phyloP scores from a whole-genome alignment of 768 basidiomycete species.

The Amanita pseudoporphyria region DNA sequence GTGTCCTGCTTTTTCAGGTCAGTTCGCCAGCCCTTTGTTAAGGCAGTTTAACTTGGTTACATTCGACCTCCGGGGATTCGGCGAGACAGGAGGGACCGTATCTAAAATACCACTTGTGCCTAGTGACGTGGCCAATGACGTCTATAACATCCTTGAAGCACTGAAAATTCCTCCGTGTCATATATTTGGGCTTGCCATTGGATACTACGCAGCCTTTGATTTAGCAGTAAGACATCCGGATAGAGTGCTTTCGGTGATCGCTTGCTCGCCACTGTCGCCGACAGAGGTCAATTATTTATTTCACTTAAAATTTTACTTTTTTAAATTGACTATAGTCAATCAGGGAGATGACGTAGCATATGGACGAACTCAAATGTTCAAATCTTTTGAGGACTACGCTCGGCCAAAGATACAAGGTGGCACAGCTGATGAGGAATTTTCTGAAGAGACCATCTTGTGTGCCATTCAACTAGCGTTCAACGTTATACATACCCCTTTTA shows the following conservation, averaged over 20 bases:
- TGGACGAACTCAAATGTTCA: conserved; percentile 20
- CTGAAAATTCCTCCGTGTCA: conserved; percentile 24
- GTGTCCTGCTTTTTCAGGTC: conserved; percentile 18
- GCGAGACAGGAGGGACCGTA: conserved; percentile 21
- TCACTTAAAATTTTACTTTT: not conserved
- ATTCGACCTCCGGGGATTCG: conserved; percentile 25
- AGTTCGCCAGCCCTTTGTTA: conserved; percentile 24
- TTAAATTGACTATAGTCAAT: not conserved
- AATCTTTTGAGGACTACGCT: conserved; percentile 13
- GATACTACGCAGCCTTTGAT: conserved; percentile 23
- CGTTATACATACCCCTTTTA: conserved; percentile 3
- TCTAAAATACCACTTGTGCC: conserved; percentile 18
- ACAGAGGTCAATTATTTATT: conserved; percentile 14
- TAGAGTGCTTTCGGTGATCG: conserved; percentile 21
- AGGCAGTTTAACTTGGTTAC: conserved; percentile 29
- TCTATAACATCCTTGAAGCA: conserved; percentile 24
- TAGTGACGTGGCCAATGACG: conserved; percentile 21
- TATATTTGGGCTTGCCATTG: conserved; percentile 27
- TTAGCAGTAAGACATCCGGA: conserved; percentile 22
- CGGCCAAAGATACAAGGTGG: conserved; percentile 8
- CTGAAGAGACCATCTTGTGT: conserved; percentile 15
- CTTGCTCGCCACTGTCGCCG: conserved; percentile 26
- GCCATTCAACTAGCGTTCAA: conserved; percentile 12
- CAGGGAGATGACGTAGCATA: conserved; percentile 20
- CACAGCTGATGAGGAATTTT: conserved; percentile 9